phyloP scores from a whole-genome alignment of 495 filamentous ascomycete species.

The Daldinia caldariorum region DNA sequence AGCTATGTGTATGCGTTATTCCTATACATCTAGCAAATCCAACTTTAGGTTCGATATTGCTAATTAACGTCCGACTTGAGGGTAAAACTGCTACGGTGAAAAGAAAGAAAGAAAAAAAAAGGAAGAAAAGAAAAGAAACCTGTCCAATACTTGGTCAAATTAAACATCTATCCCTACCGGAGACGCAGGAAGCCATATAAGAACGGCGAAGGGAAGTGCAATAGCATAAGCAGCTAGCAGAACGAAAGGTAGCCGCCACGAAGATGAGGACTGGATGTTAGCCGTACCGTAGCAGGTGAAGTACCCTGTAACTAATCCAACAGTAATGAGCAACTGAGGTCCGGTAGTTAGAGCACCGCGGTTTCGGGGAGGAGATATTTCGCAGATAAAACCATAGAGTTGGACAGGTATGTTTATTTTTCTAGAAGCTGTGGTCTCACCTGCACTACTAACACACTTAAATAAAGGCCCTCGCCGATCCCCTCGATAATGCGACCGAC shows the following conservation, averaged over 20 bases:
- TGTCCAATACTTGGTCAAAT: no score
- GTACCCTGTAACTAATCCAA: neutral
- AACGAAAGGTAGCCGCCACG: neutral
- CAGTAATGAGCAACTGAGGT: neutral
- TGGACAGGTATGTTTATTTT: neutral
- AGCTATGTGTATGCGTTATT: no score
- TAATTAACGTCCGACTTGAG: no score
- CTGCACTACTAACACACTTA: neutral
- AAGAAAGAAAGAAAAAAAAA: no score
- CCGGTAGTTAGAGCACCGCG: neutral
- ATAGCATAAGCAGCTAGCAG: neutral
- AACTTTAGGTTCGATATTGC: no score
- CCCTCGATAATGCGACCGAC: neutral
- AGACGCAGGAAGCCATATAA: slow-evolving; percentile 49
- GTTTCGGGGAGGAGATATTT: neutral
- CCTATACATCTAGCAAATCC: no score
- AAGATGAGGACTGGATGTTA: neutral
- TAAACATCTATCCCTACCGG: no score
- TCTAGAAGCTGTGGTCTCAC: neutral
- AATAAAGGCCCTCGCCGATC: neutral
- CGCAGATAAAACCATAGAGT: neutral
- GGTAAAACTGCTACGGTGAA: no score
- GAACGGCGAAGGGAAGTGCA: neutral
- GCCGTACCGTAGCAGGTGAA: slow-evolving; percentile 1
- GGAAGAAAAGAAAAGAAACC: slow-evolving; percentile 25